Percentiles rank a stretch among this genome's conserved stretches.
Conservation (phyloP, 805 yeast genomes). For the Millerozyma acaciae region DNA sequence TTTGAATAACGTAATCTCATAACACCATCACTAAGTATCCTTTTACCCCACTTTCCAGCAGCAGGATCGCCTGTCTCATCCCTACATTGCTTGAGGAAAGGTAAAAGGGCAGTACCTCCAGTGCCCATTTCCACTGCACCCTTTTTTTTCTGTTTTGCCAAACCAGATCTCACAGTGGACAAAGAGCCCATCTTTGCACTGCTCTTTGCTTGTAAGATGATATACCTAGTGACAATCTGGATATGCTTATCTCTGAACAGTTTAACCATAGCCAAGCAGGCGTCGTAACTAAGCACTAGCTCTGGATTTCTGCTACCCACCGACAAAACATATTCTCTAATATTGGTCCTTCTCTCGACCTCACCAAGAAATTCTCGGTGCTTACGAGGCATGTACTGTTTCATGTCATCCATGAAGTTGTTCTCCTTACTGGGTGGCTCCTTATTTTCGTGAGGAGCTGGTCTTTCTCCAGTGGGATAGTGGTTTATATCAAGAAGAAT, state of each 20-base stretch:
- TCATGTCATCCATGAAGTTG: constrained; percentile 76
- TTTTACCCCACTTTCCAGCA: constrained; percentile 87
- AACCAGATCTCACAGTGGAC: constrained; percentile 62
- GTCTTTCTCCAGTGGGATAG: constrained; percentile 66
- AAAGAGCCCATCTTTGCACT: constrained; percentile 50
- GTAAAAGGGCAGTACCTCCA: constrained; percentile 89
- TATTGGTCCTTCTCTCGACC: constrained; percentile 52
- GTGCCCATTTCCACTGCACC: constrained; percentile 72
- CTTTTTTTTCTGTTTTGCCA: constrained; percentile 48
- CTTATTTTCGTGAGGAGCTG: constrained; percentile 11
- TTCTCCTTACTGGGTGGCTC: constrained; percentile 16
- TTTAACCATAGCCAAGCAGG: constrained; percentile 84
- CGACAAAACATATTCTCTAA: constrained; percentile 60
- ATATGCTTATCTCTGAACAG: constrained; percentile 89
- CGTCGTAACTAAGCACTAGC: constrained; percentile 73
- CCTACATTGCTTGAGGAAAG: constrained; percentile 90
- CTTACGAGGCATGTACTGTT: constrained; percentile 82
- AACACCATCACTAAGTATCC: constrained; percentile 57
- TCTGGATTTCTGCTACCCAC: constrained; percentile 44
- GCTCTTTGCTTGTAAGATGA: constrained; percentile 72
- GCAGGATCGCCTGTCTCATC: constrained; percentile 95
- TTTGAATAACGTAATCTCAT: constrained; percentile 38
- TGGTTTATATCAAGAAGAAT: constrained; percentile 73
- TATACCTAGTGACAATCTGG: constrained; percentile 85
- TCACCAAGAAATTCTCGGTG: constrained; percentile 72